These are phyloP conservation scores for Arabidopsis lyrata DNA, from an alignment of 441 rosid species.

Conservation along the genomic window DNA sequence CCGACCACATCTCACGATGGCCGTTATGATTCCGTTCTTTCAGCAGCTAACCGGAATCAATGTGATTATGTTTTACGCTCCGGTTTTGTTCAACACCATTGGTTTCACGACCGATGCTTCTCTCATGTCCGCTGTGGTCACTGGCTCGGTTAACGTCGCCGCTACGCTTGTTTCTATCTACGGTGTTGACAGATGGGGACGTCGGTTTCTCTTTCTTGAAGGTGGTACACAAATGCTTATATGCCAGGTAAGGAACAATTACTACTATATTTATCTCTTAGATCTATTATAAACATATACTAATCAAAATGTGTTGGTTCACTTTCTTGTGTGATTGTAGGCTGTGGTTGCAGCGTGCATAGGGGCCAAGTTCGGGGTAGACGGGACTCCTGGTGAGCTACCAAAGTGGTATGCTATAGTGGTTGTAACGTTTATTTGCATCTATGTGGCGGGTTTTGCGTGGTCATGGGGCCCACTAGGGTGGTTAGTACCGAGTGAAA, in stretches of 20 bases:
- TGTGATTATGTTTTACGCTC: slow-evolving; percentile 63
- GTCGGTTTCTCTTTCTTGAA: slow-evolving; percentile 49
- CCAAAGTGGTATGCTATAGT: slow-evolving; percentile 56
- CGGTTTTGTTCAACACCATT: slow-evolving; percentile 55
- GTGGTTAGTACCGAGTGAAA: slow-evolving; percentile 79
- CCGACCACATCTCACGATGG: slow-evolving; percentile 59
- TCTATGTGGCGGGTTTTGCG: slow-evolving; percentile 66
- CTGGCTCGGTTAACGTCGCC: slow-evolving; percentile 47
- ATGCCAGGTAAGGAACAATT: slow-evolving; percentile 47
- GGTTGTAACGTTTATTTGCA: slow-evolving; percentile 58
- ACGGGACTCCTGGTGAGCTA: slow-evolving; percentile 54
- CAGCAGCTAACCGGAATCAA: slow-evolving; percentile 64
- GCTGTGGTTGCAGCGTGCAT: slow-evolving; percentile 53
- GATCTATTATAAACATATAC: neutral
- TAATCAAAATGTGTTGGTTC: neutral
- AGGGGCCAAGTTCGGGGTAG: slow-evolving; percentile 64
- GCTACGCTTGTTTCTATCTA: slow-evolving; percentile 54
- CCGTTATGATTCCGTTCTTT: slow-evolving; percentile 57
- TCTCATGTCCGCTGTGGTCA: slow-evolving; percentile 57
- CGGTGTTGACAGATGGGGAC: slow-evolving; percentile 55
- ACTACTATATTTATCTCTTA: neutral
- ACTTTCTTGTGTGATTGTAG: slow-evolving; percentile 32
- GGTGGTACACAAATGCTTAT: slow-evolving; percentile 60
- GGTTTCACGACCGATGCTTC: slow-evolving; percentile 55
- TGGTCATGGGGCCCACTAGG: slow-evolving; percentile 87